Conservation (phyloP, 805 yeast genomes). For the Wickerhamiella sorbophila region DNA sequence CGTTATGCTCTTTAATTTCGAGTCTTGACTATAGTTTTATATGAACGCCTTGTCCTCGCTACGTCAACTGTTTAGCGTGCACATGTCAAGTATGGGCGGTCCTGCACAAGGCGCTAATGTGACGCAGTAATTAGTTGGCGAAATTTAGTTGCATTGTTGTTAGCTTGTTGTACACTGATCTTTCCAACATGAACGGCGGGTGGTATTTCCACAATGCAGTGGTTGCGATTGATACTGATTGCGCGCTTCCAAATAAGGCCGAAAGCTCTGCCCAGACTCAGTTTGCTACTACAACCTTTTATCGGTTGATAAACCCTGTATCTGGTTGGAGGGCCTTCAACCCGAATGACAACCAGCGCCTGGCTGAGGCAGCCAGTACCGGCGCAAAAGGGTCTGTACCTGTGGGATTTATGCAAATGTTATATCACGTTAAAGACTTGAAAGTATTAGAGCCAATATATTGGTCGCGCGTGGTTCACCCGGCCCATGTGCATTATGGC, state of each 20-base stretch:
- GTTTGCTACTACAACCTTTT: constrained; percentile 18
- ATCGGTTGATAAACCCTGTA: constrained; percentile 19
- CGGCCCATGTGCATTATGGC: constrained; percentile 23
- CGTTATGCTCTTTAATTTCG: constrained; percentile 25
- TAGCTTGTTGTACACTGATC: no score
- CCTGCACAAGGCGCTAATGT: neutral
- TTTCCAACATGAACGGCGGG: constrained; percentile 1
- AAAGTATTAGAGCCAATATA: constrained; percentile 25
- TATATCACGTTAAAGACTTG: constrained; percentile 16
- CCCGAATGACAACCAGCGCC: constrained; percentile 24
- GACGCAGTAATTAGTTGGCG: neutral
- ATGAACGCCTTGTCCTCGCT: no score
- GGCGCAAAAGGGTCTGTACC: constrained; percentile 13
- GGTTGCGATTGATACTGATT: constrained; percentile 16
- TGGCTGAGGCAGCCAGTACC: constrained; percentile 12
- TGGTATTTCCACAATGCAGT: constrained; percentile 17
- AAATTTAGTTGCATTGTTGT: neutral
- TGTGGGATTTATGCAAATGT: constrained; percentile 23
- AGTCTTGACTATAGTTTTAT: neutral
- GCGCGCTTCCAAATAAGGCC: constrained; percentile 6
- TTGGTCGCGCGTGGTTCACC: constrained; percentile 24
- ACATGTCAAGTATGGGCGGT: no score
- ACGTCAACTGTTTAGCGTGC: no score
- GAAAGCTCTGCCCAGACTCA: neutral
- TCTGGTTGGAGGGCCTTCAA: constrained; percentile 27